Conservation (phyloP, 306 rosid species). For the cucumber (Cucumis sativus) region DNA sequence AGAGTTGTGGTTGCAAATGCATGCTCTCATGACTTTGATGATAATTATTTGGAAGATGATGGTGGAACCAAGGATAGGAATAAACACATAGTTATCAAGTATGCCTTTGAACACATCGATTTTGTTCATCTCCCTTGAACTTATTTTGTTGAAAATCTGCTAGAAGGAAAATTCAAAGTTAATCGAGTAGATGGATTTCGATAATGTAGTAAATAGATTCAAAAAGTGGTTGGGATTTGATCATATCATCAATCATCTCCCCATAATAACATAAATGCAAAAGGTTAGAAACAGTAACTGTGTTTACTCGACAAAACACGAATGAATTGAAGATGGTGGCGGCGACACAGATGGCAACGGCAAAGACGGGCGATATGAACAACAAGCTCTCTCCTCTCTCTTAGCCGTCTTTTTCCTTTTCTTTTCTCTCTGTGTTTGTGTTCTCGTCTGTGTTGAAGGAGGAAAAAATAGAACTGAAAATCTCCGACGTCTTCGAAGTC, state of each 20-base stretch:
- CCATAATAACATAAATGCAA: neutral
- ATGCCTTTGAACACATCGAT: constrained; percentile 70
- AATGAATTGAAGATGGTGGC: constrained; percentile 57
- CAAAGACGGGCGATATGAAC: too few relatives aligned
- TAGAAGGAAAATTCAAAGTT: neutral
- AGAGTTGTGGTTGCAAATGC: constrained; percentile 80
- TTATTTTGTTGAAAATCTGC: constrained; percentile 86
- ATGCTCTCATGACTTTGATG: constrained; percentile 67
- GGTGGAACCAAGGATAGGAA: constrained; percentile 45
- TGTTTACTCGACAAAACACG: constrained; percentile 81
- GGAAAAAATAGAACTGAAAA: too few relatives aligned
- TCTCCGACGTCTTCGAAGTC: too few relatives aligned
- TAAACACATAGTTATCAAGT: constrained; percentile 61
- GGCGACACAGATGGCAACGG: too few relatives aligned
- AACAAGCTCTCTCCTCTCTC: too few relatives aligned
- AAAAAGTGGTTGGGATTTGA: too few relatives aligned
- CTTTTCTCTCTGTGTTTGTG: too few relatives aligned
- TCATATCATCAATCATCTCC: neutral
- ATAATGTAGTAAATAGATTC: too few relatives aligned
- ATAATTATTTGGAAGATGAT: constrained; percentile 69
- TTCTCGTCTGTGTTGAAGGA: too few relatives aligned
- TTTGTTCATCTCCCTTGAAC: constrained; percentile 95
- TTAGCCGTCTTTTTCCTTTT: too few relatives aligned
- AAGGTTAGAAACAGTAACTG: neutral
- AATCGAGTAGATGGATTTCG: too few relatives aligned